Evolutionary conservation across 139 green algal genomes (phyloP).

Genomic region (Auxenochlorella pyrenoidosa): DNA sequence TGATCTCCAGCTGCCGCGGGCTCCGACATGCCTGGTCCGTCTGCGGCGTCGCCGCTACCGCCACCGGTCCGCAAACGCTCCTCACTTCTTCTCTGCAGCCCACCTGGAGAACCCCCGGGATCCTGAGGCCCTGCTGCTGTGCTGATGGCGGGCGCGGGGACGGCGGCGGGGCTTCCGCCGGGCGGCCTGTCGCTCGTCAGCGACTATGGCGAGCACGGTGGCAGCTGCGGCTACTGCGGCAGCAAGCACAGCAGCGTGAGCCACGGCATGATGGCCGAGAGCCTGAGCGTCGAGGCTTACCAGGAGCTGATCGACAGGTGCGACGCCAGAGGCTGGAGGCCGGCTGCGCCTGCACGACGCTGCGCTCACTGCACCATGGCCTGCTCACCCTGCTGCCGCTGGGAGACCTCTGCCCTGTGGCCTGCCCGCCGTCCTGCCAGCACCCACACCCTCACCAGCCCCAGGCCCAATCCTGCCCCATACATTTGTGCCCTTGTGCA

Average conservation of each 20-base stretch:
- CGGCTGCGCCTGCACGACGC: too few species aligned
- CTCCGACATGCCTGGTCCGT: background rate
- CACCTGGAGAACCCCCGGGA: background rate
- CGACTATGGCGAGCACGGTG: slow-evolving; percentile 38
- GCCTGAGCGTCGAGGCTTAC: slow-evolving; percentile 40
- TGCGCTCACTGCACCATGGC: too few species aligned
- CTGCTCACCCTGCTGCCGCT: background rate
- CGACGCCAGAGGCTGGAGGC: background rate
- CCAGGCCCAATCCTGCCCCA: too few species aligned
- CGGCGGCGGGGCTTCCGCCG: background rate
- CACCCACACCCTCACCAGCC: too few species aligned
- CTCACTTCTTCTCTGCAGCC: background rate
- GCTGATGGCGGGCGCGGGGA: background rate
- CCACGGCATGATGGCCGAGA: slow-evolving; percentile 54
- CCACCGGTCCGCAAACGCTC: background rate
- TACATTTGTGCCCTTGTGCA: too few species aligned
- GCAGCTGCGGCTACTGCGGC: slow-evolving; percentile 52
- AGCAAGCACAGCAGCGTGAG: slow-evolving; percentile 1
- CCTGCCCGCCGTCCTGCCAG: too few species aligned
- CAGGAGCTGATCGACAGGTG: slow-evolving; percentile 49
- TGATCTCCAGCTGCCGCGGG: background rate
- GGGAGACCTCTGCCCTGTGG: too few species aligned
- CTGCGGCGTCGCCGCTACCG: background rate
- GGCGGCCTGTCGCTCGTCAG: slow-evolving; percentile 24
- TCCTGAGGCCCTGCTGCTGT: background rate